Base-by-base conservation (phyloP, 1,139 yeast genomes). In the Suzukiozyma palmioleophila region DNA sequence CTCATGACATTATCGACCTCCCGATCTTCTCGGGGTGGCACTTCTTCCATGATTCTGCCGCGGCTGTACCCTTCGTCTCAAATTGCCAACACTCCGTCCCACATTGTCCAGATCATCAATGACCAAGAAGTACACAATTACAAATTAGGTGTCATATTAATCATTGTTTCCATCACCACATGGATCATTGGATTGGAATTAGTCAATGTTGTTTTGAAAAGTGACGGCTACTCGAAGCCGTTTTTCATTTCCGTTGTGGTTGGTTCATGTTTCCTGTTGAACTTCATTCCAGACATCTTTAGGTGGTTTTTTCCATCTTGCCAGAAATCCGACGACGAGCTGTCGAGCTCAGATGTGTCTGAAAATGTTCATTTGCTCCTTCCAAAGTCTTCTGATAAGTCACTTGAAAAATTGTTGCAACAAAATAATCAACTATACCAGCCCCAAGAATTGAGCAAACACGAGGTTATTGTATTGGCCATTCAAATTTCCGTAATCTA, bases 161-260 rank as follows among this genome's bases (percentile, higher is more conserved):
- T 77, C 22, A 50, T 67, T 3, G 40, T 72, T 3, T 71, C 76
- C 0, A 60, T 77, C 3, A 41, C 56, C 5, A 60, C 77, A 0
- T 76, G 81, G 80, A 64, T 77, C 32, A 41, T 63, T 2, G 78
- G 79, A 0, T 57, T 74, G 14, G 80, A 76, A 44, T 48, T 76
- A 48, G 73, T 73, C 32, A 76, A 74, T 47, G 54, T 59, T 3
- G 74, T 75, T 6, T 57, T 76, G 44, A 76, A 77, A 43, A 72
- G 70, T 18, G 73, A 64, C 25, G 66, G 63, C 16, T 77, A 70
- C 45, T 63, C 60, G 28, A 77, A 75, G 45, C 81, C 81, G 2
- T 55, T 69, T 37, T 54, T 76, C 42, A 62, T 75, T 40, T 65
- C 80, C 0, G 65, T 68, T 33, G 50, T 73, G 12, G 68, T 74